phyloP scores from a whole-genome alignment of 306 rosid genomes.

The Rosa multiflora region DNA sequence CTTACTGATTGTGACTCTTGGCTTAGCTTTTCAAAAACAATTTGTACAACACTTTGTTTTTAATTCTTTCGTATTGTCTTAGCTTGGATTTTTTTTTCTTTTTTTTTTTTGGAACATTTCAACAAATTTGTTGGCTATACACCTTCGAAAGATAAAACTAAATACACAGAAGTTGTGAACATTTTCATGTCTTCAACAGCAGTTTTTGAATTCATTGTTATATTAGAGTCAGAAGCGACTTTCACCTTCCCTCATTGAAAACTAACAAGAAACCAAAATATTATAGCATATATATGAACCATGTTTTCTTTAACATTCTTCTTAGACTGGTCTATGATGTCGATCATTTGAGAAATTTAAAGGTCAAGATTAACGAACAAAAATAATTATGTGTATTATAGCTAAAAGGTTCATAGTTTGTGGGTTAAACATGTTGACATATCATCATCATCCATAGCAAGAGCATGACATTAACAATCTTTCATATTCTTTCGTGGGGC shows the following conservation, averaged over 20 bases:
- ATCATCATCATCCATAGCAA: not conserved
- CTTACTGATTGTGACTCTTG: no score
- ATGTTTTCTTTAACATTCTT: not conserved
- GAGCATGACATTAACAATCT: not conserved
- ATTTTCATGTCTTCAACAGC: not conserved
- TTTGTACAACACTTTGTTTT: not conserved
- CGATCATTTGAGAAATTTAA: no score
- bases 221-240: not conserved
- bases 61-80: not conserved
- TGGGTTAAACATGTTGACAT: not conserved
- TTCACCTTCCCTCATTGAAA: not conserved
- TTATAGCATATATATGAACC: not conserved
- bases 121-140: not conserved
- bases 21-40: no score
- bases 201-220: not conserved
- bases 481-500: conserved; percentile 2
- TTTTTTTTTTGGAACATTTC: not conserved
- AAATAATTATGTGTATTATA: not conserved
- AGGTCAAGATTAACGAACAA: not conserved
- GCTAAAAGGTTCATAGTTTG: not conserved
- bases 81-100: not conserved
- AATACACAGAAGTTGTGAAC: not conserved
- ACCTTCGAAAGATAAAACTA: no score
- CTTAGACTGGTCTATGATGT: not conserved
- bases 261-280: not conserved